Conservation (phyloP, 345 rosid species). For the Salix suchowensis region DNA sequence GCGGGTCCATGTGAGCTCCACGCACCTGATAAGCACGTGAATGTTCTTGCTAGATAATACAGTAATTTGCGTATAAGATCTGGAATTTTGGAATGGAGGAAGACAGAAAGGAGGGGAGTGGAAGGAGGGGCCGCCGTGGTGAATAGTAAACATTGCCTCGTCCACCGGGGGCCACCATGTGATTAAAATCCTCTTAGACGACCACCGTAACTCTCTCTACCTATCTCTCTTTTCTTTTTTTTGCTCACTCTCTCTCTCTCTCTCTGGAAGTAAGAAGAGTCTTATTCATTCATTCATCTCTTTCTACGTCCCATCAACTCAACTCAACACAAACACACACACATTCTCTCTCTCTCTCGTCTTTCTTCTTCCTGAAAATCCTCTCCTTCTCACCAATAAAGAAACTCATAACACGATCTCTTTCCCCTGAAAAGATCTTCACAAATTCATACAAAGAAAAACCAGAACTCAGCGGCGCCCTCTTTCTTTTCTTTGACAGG, state of each 20-base stretch:
- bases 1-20: conserved; percentile 1
- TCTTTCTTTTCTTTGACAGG: not conserved
- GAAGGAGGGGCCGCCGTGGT: conserved; percentile 33
- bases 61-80: not conserved
- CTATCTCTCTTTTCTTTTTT: too few species aligned
- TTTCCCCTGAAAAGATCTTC: conserved; percentile 8
- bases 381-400: conserved; percentile 14
- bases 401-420: not conserved
- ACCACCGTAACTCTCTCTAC: not conserved
- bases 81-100: not conserved
- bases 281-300: conserved; percentile 13
- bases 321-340: not conserved
- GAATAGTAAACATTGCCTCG: conserved; percentile 15
- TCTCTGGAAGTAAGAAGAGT: not conserved
- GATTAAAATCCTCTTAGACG: not conserved
- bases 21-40: conserved; percentile 7
- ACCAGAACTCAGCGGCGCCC: not conserved
- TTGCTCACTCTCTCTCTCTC: not conserved
- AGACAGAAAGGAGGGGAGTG: not conserved
- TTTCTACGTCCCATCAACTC: conserved; percentile 22
- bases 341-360: not conserved
- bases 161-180: conserved; percentile 21
- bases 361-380: not conserved
- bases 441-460: not conserved
- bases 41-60: too few species aligned